These are phyloP conservation scores for Diplodia corticola DNA, from an alignment of 2,329 filamentous ascomycete genomes.

Conservation along the genomic window DNA sequence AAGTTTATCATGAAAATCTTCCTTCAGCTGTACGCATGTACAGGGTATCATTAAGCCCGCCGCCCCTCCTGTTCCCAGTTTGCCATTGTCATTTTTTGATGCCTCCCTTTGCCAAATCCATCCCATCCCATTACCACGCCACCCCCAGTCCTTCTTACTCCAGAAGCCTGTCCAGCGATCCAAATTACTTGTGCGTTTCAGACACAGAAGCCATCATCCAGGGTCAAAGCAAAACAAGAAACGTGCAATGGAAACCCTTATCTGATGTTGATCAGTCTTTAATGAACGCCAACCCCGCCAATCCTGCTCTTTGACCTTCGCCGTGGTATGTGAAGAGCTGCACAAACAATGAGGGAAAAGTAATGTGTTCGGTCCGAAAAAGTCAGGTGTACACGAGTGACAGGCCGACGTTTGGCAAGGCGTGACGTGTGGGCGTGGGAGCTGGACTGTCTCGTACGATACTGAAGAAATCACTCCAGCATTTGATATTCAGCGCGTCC, in stretches of 20 bases:
- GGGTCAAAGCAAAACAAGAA: neutral
- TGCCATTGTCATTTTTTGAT: neutral
- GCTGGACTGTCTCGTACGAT: neutral
- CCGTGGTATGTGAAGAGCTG: neutral
- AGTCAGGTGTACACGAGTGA: neutral
- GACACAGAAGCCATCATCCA: slow-evolving; percentile 1
- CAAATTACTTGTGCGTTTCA: neutral
- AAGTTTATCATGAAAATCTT: neutral
- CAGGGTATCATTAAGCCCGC: slow-evolving; percentile 16
- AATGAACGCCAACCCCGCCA: neutral
- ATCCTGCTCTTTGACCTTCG: neutral
- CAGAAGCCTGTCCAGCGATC: neutral
- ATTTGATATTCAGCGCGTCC: neutral
- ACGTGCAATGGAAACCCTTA: neutral
- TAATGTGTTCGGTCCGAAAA: neutral
- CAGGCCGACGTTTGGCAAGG: neutral
- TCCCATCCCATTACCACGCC: slow-evolving; percentile 12
- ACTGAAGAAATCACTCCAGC: neutral
- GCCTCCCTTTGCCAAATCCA: neutral
- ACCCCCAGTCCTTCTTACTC: neutral
- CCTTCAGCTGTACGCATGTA: slow-evolving; percentile 11
- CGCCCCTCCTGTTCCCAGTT: too few species aligned
- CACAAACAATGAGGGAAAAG: neutral
- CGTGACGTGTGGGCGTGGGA: neutral
- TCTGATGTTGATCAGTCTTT: neutral